Evolutionary conservation across 768 basidiomycete species (phyloP).

Genomic region (Trametes cubensis): DNA sequence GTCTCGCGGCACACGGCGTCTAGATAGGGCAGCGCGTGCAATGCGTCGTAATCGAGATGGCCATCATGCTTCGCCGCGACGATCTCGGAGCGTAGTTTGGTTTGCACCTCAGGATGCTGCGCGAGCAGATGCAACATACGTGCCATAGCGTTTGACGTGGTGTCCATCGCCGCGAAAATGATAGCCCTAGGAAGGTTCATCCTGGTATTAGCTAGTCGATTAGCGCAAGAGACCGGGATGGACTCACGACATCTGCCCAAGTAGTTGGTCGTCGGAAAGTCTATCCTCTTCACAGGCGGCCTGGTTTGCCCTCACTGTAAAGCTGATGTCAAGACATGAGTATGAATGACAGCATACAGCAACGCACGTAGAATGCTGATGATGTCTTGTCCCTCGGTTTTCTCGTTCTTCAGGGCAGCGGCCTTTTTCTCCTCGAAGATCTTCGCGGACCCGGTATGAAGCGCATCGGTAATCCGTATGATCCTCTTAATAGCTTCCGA

Average conservation of each 20-base stretch:
- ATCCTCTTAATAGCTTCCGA: constrained; percentile 36
- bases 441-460: constrained; percentile 39
- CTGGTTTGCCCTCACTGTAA: constrained; percentile 45
- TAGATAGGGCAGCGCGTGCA: constrained; percentile 55
- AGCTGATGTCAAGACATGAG: background rate
- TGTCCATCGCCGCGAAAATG: constrained; percentile 33
- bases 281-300: constrained; percentile 31
- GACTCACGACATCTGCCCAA: constrained; percentile 42
- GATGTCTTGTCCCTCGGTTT: constrained; percentile 45
- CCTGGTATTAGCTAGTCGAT: background rate
- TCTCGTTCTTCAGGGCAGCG: constrained; percentile 38
- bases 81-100: constrained; percentile 30
- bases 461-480: constrained; percentile 39
- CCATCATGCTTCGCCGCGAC: constrained; percentile 18
- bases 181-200: constrained; percentile 18
- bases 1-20: constrained; percentile 66
- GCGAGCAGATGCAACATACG: constrained; percentile 30
- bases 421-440: constrained; percentile 44
- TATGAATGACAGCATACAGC: too few relatives aligned
- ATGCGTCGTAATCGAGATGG: constrained; percentile 24
- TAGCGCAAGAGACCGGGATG: background rate
- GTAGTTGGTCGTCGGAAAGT: constrained; percentile 38
- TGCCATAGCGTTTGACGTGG: constrained; percentile 28
- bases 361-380: constrained; percentile 48
- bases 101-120: constrained; percentile 28